Evolutionary conservation across 1,139 yeast species (phyloP), one percentile per base, ranked within the genome.

Genomic region (Blastobotrys petasosporus): DNA sequence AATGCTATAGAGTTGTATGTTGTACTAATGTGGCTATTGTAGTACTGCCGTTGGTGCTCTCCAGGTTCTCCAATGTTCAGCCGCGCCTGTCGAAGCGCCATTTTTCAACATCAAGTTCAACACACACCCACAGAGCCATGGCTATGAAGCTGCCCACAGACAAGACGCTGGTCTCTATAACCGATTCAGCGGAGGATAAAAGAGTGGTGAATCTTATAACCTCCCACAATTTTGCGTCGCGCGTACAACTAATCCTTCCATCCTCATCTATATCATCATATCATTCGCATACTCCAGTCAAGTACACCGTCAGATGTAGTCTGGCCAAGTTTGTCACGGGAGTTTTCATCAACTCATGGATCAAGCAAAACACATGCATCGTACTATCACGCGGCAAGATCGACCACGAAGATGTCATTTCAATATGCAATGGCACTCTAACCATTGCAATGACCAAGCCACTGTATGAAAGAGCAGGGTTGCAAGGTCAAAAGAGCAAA

Each of bases 321-420:
- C 32, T 49, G 43, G 20, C 17, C 4, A 8, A 15, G 20, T 49
- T 46, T 31, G 28, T 50, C 33, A 23, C 29, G 8, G 42, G 38
- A 12, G 29, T 25, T 4, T 52, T 45, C 35, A 13, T 46, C 32
- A 44, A 42, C 34, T 6, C 40, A 1, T 46, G 42, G 39, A 41
- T 52, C 37, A 50, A 51, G 32, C 30, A 36, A n/a, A 43, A 42
- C 15, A 37, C 25, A 7, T 32, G 42, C n/a, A 38, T 30, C 17
- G 40, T 54, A 11, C 40, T 62, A 4, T 58, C 62, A 9, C 48
- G 48, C 34, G 49, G 56, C 2, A 43, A 45, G 17, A 51, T 68
- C 1, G 66, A 66, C 42, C 65, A 66, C 47, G 61, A 66, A 39
- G 65, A 67, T 43, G 59, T 62, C 5, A 45, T 66, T 37, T 60